These are phyloP conservation scores for Leccinellum rugosiceps DNA, from an alignment of 768 basidiomycete genomes.

Conservation along the genomic window DNA sequence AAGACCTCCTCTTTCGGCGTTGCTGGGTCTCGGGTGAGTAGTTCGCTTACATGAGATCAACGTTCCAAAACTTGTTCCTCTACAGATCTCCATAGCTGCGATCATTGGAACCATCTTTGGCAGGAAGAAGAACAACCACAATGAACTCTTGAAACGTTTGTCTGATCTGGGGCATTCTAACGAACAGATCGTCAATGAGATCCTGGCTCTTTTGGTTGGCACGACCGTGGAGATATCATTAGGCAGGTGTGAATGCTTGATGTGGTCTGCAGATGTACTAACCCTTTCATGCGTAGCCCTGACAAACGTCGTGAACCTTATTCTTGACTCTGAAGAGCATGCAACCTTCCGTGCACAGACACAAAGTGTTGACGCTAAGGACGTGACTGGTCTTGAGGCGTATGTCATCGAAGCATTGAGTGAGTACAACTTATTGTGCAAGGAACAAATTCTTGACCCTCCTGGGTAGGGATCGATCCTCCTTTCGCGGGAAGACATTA, in stretches of 20 bases:
- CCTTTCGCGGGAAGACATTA: slow-evolving; percentile 69
- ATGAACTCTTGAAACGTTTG: slow-evolving; percentile 55
- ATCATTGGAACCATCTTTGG: slow-evolving; percentile 51
- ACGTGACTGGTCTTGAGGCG: slow-evolving; percentile 44
- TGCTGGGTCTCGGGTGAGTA: slow-evolving; percentile 42
- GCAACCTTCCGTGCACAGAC: slow-evolving; percentile 37
- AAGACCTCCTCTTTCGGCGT: slow-evolving; percentile 45
- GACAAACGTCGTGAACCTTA: slow-evolving; percentile 63
- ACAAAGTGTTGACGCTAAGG: slow-evolving; percentile 29
- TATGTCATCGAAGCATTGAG: slow-evolving; percentile 68
- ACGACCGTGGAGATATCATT: slow-evolving; percentile 67
- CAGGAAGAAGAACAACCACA: slow-evolving; percentile 39
- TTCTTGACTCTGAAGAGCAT: slow-evolving; percentile 50
- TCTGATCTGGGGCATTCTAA: slow-evolving; percentile 51
- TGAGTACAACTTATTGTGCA: slow-evolving; percentile 35
- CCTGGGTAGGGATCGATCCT: slow-evolving; percentile 59
- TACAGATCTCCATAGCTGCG: slow-evolving; percentile 33
- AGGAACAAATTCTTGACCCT: slow-evolving; percentile 1
- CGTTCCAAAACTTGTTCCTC: background rate
- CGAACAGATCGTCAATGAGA: slow-evolving; percentile 64
- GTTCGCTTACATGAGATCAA: background rate
- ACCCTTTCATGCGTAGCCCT: slow-evolving; percentile 40
- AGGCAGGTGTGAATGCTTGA: slow-evolving; percentile 36
- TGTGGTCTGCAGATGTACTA: background rate
- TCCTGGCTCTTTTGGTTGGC: slow-evolving; percentile 69